These are phyloP conservation scores for Ophiostoma sp. DNA, from an alignment of 2,329 filamentous ascomycete genomes.

Conservation along the genomic window DNA sequence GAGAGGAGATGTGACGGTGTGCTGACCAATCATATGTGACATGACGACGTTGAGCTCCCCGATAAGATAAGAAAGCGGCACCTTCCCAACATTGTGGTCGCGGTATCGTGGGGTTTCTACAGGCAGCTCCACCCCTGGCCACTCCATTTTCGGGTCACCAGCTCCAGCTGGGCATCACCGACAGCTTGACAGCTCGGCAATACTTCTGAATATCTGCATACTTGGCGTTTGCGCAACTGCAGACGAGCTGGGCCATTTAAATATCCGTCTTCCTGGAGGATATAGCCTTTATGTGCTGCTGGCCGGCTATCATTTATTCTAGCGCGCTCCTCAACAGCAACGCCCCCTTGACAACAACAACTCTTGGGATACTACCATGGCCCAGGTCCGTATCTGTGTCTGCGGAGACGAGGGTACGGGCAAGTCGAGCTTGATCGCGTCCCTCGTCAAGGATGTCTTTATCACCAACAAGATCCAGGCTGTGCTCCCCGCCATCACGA, in stretches of 20 bases:
- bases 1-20: background rate
- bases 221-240: background rate
- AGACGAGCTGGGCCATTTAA: background rate
- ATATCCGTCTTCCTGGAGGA: too few species aligned
- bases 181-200: background rate
- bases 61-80: background rate
- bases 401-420: conserved; percentile 96
- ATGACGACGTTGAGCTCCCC: background rate
- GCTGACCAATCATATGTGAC: background rate
- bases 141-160: conserved; percentile 16
- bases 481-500: conserved; percentile 89
- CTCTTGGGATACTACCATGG: conserved; percentile 10
- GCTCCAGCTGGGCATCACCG: conserved; percentile 18
- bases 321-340: background rate
- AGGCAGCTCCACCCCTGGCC: conserved; percentile 19
- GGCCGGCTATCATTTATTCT: too few species aligned
- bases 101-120: background rate
- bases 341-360: background rate
- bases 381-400: conserved; percentile 68
- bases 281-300: too few species aligned
- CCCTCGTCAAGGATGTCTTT: conserved; percentile 94
- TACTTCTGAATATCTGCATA: background rate
- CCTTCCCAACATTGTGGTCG: background rate
- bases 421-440: conserved; percentile 89
- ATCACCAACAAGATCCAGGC: conserved; percentile 93